Conservation (phyloP, 257 asterid species). For the Verbascum thapsus region DNA sequence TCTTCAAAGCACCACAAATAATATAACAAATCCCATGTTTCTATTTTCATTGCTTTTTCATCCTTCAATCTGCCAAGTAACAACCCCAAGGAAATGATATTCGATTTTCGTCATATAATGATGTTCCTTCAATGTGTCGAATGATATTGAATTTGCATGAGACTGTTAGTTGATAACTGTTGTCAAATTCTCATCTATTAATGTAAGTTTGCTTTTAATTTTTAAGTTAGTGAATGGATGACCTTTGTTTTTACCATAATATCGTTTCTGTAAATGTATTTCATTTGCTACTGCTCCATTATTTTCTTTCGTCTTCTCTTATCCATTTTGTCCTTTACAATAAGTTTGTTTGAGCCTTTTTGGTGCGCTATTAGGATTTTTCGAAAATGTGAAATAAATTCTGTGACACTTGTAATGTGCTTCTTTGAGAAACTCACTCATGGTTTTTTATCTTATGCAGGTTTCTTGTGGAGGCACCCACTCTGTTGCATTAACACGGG, state of each 20-base stretch:
- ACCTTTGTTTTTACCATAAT: too few species aligned
- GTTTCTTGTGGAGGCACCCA: slow-evolving; percentile 98
- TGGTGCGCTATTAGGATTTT: neutral
- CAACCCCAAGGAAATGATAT: slow-evolving; percentile 10
- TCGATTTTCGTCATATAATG: neutral
- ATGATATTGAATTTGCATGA: neutral
- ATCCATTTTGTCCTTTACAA: neutral
- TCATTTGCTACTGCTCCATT: neutral
- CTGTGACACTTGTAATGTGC: neutral
- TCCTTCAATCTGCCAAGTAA: neutral
- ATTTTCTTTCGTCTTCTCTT: neutral
- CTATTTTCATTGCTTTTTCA: neutral
- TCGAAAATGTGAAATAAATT: slow-evolving; percentile 13
- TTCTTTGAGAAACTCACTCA: slow-evolving; percentile 16
- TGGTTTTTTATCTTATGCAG: slow-evolving; percentile 49
- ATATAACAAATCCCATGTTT: too few species aligned
- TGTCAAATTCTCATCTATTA: too few species aligned
- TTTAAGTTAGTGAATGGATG: too few species aligned
- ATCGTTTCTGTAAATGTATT: neutral
- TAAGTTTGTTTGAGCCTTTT: neutral
- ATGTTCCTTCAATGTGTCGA: slow-evolving; percentile 5
- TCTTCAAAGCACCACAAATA: neutral
- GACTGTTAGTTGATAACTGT: too few species aligned
- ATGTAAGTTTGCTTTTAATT: too few species aligned
- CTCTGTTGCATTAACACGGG: slow-evolving; percentile 85